Conservation (phyloP, 257 asterid species). For the Apocynum venetum region DNA sequence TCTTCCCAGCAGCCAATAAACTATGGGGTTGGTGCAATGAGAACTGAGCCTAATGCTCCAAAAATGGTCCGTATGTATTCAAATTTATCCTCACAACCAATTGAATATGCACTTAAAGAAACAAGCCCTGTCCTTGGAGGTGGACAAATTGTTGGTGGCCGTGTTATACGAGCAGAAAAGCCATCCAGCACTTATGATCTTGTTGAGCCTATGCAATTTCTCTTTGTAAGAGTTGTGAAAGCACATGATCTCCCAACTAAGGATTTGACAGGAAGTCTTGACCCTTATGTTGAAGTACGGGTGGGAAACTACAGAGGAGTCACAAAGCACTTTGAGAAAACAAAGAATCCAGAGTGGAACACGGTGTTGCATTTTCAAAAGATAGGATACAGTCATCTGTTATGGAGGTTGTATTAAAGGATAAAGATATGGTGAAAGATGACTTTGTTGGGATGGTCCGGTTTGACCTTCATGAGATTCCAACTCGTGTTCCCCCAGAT, state of each 20-base stretch:
- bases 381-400: slow-evolving; percentile 75
- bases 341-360: slow-evolving; percentile 76
- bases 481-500: slow-evolving; percentile 83
- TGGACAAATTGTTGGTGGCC: slow-evolving; percentile 68
- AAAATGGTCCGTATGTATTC: slow-evolving; percentile 36
- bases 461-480: slow-evolving; percentile 69
- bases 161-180: slow-evolving; percentile 49
- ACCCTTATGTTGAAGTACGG: slow-evolving; percentile 82
- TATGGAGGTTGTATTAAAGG: slow-evolving; percentile 61
- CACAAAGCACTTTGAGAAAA: slow-evolving; percentile 72
- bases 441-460: slow-evolving; percentile 66
- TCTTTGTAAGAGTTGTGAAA: slow-evolving; percentile 75
- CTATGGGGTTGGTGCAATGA: slow-evolving; percentile 47
- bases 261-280: slow-evolving; percentile 70
- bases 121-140: slow-evolving; percentile 89
- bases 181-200: slow-evolving; percentile 66
- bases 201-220: slow-evolving; percentile 92
- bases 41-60: slow-evolving; percentile 48
- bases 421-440: slow-evolving; percentile 71
- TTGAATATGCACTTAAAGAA: slow-evolving; percentile 63
- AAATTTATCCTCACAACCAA: slow-evolving; percentile 48
- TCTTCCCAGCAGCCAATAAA: slow-evolving; percentile 30
- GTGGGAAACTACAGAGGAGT: slow-evolving; percentile 90
- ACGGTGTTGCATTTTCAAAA: slow-evolving; percentile 66
- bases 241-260: slow-evolving; percentile 74